Base-by-base conservation (phyloP, 2,329 filamentous ascomycete species). In the Hypoxylon sp. region DNA sequence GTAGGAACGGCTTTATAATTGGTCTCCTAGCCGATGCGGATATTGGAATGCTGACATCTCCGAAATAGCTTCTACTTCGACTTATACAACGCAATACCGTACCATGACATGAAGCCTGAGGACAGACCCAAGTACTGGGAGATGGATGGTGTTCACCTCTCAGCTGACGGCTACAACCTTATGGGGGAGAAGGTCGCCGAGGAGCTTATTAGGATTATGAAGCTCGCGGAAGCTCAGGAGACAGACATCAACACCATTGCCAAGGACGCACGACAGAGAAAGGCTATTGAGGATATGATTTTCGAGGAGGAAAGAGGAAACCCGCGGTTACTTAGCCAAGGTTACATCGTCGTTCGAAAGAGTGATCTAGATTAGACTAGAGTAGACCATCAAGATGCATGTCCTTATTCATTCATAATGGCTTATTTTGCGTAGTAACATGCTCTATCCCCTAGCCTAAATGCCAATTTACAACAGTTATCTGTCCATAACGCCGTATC, bases 101-200 rank as follows among this genome's bases (percentile, higher is more conserved):
- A 85, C 72, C 82, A 83, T 70, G 74, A 76, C 15, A 83, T 91
- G 73, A 74, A 81, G 1, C 77, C 82, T 6, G 74, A 80, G 0
- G 82, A 87, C 62, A 81, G 82, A 21, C 68, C 80, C 1, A 79
- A 79, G 62, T 86, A 88, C 72, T 91, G 88, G 87, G 83, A 88
- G 69, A 58, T 56, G 29, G 89, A 92, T 77, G 83, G 83, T 17
- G 70, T 91, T 21, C 89, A 92, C 78, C 81, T 91, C 8, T 86
- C 85, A 0, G 77, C 80, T 0, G 82, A 80, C 6, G 89, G 89
- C 6, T 91, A 92, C 79, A 84, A 90, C 74, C 80, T 87, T 72
- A 87, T 92, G 82, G 89, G 89, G 1, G 80, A 83, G 42, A 81
- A 85, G 62, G 81, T 91, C 54, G 89, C 85, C 51, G 81, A 84